These are phyloP conservation scores for Aspergillus cavernicola DNA, from an alignment of 495 filamentous ascomycete species.

Conservation along the genomic window DNA sequence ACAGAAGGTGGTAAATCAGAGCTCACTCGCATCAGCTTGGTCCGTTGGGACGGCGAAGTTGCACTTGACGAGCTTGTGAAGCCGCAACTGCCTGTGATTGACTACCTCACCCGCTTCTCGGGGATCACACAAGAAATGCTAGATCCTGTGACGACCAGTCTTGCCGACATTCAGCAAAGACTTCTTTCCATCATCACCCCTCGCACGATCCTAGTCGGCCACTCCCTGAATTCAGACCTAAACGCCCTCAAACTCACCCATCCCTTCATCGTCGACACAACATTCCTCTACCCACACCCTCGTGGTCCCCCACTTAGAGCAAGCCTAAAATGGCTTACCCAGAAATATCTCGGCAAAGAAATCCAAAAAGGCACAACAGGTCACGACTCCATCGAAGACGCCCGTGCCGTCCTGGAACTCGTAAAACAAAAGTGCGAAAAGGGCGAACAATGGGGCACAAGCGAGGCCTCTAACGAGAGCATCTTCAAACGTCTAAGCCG, in stretches of 20 bases:
- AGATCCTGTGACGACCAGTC: conserved; percentile 73
- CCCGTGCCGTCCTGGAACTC: conserved; percentile 83
- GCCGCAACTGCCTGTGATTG: conserved; percentile 73
- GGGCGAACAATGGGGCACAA: conserved; percentile 76
- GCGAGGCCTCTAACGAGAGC: conserved; percentile 69
- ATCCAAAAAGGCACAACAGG: conserved; percentile 80
- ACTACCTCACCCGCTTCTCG: conserved; percentile 86
- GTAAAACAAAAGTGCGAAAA: conserved; percentile 94
- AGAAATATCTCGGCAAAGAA: conserved; percentile 74
- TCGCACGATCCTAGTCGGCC: conserved; percentile 77
- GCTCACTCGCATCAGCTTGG: conserved; percentile 80
- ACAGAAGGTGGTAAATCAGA: conserved; percentile 71
- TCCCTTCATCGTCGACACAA: conserved; percentile 88
- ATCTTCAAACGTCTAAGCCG: conserved; percentile 81
- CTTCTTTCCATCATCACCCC: conserved; percentile 71
- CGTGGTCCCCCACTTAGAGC: conserved; percentile 69
- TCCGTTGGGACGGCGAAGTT: conserved; percentile 79
- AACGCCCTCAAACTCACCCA: conserved; percentile 80
- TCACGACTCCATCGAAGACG: conserved; percentile 91
- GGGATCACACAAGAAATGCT: conserved; percentile 87
- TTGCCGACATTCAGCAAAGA: conserved; percentile 75
- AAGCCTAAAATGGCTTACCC: conserved; percentile 77
- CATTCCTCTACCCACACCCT: conserved; percentile 78
- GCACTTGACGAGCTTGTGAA: conserved; percentile 90
- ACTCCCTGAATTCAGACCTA: conserved; percentile 88